A percentile compares a stretch with the other conserved stretches of the same genome.
Evolutionary conservation across 2,329 filamentous ascomycete species (phyloP).

Genomic region (Pleomassaria siparia): DNA sequence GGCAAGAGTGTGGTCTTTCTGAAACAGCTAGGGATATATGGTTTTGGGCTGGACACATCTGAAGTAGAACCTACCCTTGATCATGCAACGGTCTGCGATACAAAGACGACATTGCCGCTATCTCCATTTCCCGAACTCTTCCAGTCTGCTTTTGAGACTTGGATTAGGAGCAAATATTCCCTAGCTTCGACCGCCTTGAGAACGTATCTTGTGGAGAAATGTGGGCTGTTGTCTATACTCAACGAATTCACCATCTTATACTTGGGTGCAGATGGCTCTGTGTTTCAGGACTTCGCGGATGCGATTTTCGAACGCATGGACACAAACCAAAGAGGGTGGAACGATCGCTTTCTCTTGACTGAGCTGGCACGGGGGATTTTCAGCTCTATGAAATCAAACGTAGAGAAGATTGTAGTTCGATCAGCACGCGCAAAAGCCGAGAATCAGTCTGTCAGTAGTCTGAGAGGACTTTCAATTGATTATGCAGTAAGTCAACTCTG

Average conservation of each 20-base stretch:
- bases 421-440: constrained; percentile 51
- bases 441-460: constrained; percentile 61
- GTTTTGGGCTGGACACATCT: constrained; percentile 14
- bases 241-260: constrained; percentile 72
- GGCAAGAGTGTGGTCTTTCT: constrained; percentile 88
- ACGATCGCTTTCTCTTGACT: constrained; percentile 78
- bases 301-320: constrained; percentile 77
- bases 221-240: constrained; percentile 66
- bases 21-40: constrained; percentile 65
- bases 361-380: constrained; percentile 76
- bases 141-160: constrained; percentile 67
- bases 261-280: constrained; percentile 72
- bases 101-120: constrained; percentile 46
- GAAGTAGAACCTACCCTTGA: constrained; percentile 48
- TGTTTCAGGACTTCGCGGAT: constrained; percentile 65
- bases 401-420: constrained; percentile 63
- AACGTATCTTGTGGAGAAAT: constrained; percentile 66
- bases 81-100: constrained; percentile 59
- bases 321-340: constrained; percentile 63
- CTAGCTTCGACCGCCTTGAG: constrained; percentile 68
- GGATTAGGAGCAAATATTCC: constrained; percentile 75
- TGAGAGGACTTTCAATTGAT: constrained; percentile 65
- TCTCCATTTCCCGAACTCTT: constrained; percentile 77
- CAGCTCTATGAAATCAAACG: constrained; percentile 55
- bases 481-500: constrained; percentile 63